Percentiles rank a stretch among this genome's conserved stretches.
Evolutionary conservation across 306 rosid species (phyloP).

Genomic region (Luffa acutangula): DNA sequence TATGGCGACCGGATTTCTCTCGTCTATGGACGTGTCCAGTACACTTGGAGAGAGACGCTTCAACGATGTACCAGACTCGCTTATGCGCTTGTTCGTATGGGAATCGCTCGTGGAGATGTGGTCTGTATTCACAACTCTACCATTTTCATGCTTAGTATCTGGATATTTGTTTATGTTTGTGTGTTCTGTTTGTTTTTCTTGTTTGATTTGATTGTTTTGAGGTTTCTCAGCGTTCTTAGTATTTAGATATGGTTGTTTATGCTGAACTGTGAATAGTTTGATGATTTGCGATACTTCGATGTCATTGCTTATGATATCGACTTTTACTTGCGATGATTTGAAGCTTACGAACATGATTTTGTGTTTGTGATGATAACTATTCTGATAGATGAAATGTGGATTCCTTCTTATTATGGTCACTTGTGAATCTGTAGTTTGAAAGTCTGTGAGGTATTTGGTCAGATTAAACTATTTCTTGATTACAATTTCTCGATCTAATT

Average conservation of each 20-base stretch:
- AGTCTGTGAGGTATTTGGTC: background rate
- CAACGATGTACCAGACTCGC: constrained; percentile 71
- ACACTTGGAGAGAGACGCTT: constrained; percentile 59
- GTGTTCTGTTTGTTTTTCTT: background rate
- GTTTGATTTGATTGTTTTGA: background rate
- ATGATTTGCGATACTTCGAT: background rate
- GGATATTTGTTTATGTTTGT: background rate
- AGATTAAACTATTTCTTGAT: background rate
- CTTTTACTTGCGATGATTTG: background rate
- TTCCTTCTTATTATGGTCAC: background rate
- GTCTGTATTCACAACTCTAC: constrained; percentile 17
- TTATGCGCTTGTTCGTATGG: constrained; percentile 38
- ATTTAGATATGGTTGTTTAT: background rate
- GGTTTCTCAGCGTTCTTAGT: background rate
- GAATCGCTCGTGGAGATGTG: constrained; percentile 46
- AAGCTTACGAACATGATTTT: background rate
- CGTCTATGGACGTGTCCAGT: constrained; percentile 28
- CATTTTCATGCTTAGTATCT: background rate
- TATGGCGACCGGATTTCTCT: constrained; percentile 44
- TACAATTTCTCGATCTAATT: background rate
- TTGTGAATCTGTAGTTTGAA: background rate
- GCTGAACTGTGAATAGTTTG: background rate
- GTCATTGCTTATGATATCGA: background rate
- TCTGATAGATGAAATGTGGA: background rate
- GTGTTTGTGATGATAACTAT: background rate